Evolutionary conservation across 106 monocot species (phyloP), one percentile per base, ranked within the genome.

Genomic region (Allium sativum): DNA sequence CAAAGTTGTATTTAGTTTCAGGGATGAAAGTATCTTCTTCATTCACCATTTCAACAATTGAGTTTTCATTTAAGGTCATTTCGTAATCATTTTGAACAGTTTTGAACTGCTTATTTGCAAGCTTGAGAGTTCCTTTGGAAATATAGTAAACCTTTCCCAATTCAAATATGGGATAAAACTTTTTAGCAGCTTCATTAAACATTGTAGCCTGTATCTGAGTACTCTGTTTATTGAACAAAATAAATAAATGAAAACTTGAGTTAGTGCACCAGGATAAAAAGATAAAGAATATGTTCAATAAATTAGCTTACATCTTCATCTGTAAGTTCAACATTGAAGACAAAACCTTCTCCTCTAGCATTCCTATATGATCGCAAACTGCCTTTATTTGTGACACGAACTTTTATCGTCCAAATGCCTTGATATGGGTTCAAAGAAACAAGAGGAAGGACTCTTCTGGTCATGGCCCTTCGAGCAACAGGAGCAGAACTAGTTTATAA

Each of bases 11-110:
- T 54, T 91, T 91, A 1, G 76, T 78, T 57, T 84, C 84, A 17
- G 96, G 90, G 56, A 91, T 70, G 52, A 88, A 91, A 61, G 62
- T 46, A 9, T 17, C 50, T 44, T 77, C 80, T 56, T 85, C 88
- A 63, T 63, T 68, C 10, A 80, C 82, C 70, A 88, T 92, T 69
- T 98, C 98, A 79, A 92, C 83, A 61, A 88, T 71, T 20, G 98
- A 82, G 55, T 83, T 88, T 63, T 98, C 98, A 83, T 92, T 88
- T 22, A 98, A 56, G 9, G 68, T 88, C 98, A 98, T 88, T 73
- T 92, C 98, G 67, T 98, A 98, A 63, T 98, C 98, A 81, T 98
- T 98, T 63, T 74, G 70, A 42, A 98, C 98, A 11, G 92, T 98
- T 68, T 74, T 92, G 44, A 92, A 98, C 68, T 85, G 84, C 47